Evolutionary conservation across 2,329 filamentous ascomycete species (phyloP), one percentile per base, ranked within the genome.

Genomic region (Xylaria hypoxylon): DNA sequence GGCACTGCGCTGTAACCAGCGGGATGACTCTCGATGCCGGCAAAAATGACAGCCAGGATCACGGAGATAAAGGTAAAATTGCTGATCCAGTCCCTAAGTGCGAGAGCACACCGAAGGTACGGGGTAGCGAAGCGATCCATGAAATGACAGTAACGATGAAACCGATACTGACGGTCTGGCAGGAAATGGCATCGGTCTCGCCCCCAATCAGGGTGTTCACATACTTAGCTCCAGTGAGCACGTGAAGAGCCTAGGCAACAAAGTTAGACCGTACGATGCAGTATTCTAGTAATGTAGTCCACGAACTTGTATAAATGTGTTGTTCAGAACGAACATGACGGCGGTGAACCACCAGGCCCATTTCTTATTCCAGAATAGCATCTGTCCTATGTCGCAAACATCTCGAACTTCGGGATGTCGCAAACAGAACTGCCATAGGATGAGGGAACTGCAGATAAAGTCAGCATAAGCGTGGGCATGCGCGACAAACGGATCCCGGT

Each of bases 311-410:
- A 96, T 96, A 78, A 96, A 96, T 17, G 93, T 97, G 78, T 97
- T 97, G 85, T 97, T 97, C 69, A 97, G 79, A 51, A 97, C 81
- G 79, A 97, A 97, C 92, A 97, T 97, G 77, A 93, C 81, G 1
- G 93, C 94, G 0, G 88, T 90, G 33, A 81, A 83, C 77, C 85
- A 90, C 87, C 87, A 90, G 2, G 86, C 87, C 87, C 90, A 92
- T 66, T 86, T 88, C 78, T 92, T 89, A 70, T 91, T 90, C 90
- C 91, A 96, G 80, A 97, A 97, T 24, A 97, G 87, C 86, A 94
- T 94, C 79, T 97, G 93, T n/a, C 94, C 94, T 76, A 97, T 92
- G 77, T 97, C 94, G 77, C 94, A 97, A 15, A 97, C 92, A 81
- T 97, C 94, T 72, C 93, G 90, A 66, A 97, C 90, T 78, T 97